These are phyloP conservation scores for Fusarium sublunatum DNA, from an alignment of 2,329 filamentous ascomycete genomes.

Conservation along the genomic window DNA sequence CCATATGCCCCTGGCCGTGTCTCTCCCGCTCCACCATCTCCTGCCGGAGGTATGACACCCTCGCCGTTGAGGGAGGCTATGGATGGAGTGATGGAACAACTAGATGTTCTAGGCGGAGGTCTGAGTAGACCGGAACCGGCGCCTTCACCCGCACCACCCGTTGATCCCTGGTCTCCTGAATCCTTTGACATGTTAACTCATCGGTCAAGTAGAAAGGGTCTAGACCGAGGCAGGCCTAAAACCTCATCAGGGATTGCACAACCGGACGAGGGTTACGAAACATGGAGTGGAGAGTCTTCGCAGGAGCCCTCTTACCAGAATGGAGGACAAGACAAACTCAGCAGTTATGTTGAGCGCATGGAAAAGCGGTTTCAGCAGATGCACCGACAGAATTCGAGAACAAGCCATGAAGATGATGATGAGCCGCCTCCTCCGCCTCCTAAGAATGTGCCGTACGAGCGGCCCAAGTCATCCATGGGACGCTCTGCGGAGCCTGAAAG, in stretches of 20 bases:
- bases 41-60: conserved; percentile 77
- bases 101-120: conserved; percentile 76
- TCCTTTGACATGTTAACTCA: conserved; percentile 72
- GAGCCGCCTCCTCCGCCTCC: conserved; percentile 71
- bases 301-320: conserved; percentile 58
- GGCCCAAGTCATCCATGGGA: conserved; percentile 70
- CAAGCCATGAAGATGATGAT: conserved; percentile 55
- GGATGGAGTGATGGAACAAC: conserved; percentile 96
- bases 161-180: conserved; percentile 90
- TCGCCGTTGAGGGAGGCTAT: conserved; percentile 94
- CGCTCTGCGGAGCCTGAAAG: conserved; percentile 54
- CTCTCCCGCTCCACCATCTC: conserved; percentile 76
- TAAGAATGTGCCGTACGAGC: conserved; percentile 62
- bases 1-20: conserved; percentile 64
- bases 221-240: conserved; percentile 61
- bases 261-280: conserved; percentile 71
- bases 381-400: conserved; percentile 68
- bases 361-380: conserved; percentile 81
- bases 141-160: conserved; percentile 66
- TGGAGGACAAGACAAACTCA: conserved; percentile 70
- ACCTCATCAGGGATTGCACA: conserved; percentile 78
- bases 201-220: conserved; percentile 42
- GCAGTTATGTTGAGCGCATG: conserved; percentile 92
- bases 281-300: conserved; percentile 66
- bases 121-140: conserved; percentile 64